phyloP scores from a whole-genome alignment of 2,329 filamentous ascomycete genomes.

The Beauveria bassiana region DNA sequence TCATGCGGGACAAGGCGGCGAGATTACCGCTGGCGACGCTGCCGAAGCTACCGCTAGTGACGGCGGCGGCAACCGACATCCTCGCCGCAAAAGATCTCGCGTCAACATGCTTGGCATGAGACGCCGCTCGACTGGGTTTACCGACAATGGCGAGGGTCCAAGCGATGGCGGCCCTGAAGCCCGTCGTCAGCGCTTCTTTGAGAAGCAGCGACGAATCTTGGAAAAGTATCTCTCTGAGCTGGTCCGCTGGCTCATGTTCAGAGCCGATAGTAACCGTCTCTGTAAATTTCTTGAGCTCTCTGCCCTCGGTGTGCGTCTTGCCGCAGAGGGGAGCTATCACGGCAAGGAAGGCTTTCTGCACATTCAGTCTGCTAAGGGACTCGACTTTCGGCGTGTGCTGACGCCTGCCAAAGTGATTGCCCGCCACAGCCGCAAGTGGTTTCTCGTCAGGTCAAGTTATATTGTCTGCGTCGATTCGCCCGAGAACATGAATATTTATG shows the following conservation, averaged over 20 bases:
- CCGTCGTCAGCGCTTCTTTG: slow-evolving; percentile 56
- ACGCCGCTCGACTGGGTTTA: slow-evolving; percentile 44
- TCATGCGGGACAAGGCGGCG: slow-evolving; percentile 29
- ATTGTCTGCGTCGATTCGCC: slow-evolving; percentile 97
- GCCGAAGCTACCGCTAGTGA: slow-evolving; percentile 41
- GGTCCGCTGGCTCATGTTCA: slow-evolving; percentile 95
- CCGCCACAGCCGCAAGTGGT: slow-evolving; percentile 91
- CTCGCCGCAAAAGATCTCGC: slow-evolving; percentile 41
- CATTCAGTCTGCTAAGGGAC: slow-evolving; percentile 83
- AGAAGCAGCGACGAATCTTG: slow-evolving; percentile 75
- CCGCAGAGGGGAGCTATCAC: slow-evolving; percentile 92
- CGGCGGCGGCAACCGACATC: slow-evolving; percentile 23
- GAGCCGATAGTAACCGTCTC: slow-evolving; percentile 87
- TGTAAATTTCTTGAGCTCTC: slow-evolving; percentile 96
- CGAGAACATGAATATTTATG: slow-evolving; percentile 97
- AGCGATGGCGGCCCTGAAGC: slow-evolving; percentile 47
- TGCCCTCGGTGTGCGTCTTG: slow-evolving; percentile 84
- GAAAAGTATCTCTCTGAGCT: slow-evolving; percentile 89
- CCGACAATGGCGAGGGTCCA: slow-evolving; percentile 26
- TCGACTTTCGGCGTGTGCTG: slow-evolving; percentile 76
- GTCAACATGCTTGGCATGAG: slow-evolving; percentile 46
- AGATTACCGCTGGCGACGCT: slow-evolving; percentile 54
- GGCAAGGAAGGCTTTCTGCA: slow-evolving; percentile 94
- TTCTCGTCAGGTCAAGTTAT: slow-evolving; percentile 94
- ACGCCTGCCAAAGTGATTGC: slow-evolving; percentile 72